phyloP scores from a whole-genome alignment of 306 rosid species.

The Vigna trinervia region DNA sequence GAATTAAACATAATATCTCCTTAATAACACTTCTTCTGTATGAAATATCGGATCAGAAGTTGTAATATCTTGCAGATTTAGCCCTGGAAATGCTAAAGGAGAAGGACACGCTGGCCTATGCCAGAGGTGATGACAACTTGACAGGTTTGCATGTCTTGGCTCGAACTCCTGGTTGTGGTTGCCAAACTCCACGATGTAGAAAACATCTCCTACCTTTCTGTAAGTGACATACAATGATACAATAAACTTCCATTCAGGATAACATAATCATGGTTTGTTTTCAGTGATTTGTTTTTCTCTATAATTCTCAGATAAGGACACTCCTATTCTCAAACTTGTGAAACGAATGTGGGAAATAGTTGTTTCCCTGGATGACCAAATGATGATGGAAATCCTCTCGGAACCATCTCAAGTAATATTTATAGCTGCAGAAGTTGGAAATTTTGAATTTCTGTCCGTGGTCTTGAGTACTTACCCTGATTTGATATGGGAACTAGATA shows the following conservation, averaged over 20 bases:
- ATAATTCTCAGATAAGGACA: constrained; percentile 29
- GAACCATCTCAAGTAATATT: constrained; percentile 39
- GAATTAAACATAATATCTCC: too few relatives aligned
- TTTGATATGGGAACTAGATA: constrained; percentile 50
- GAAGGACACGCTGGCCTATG: constrained; percentile 22
- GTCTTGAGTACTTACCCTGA: constrained; percentile 48
- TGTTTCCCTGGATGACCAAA: not conserved
- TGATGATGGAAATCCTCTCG: constrained; percentile 10
- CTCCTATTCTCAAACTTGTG: constrained; percentile 27
- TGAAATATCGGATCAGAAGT: not conserved
- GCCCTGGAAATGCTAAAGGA: constrained; percentile 42
- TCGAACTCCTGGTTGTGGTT: constrained; percentile 32
- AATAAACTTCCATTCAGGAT: not conserved
- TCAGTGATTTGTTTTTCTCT: not conserved
- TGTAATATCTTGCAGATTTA: constrained; percentile 42
- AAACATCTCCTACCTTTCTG: constrained; percentile 32
- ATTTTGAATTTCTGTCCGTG: constrained; percentile 50
- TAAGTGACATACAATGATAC: not conserved
- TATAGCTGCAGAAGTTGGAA: constrained; percentile 52
- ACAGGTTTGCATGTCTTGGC: constrained; percentile 56
- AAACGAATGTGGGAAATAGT: constrained; percentile 32
- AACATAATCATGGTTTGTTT: not conserved
- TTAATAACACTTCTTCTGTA: too few relatives aligned
- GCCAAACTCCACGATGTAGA: not conserved
- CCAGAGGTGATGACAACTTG: not conserved